These are phyloP conservation scores for Chlamydomonas reinhardtii DNA, from an alignment of 163 green algal species.

Conservation along the genomic window DNA sequence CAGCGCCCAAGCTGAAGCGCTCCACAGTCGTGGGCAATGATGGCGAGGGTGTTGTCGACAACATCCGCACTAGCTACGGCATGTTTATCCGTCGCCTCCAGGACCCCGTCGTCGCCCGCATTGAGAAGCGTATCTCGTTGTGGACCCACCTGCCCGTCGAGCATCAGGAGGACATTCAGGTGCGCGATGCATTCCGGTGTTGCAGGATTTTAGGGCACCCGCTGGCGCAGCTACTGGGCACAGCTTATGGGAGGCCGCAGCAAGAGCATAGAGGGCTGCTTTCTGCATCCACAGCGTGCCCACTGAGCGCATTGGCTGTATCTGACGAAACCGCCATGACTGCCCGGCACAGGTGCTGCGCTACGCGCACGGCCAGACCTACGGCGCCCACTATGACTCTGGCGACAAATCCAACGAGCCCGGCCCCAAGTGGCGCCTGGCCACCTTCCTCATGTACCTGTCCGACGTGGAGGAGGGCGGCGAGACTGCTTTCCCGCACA, in stretches of 20 bases:
- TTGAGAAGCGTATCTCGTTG: conserved; percentile 60
- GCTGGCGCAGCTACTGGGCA: too few relatives aligned
- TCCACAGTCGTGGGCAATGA: conserved; percentile 62
- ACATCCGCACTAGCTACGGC: conserved; percentile 72
- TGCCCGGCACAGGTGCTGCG: conserved; percentile 64
- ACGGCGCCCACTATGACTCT: conserved; percentile 81
- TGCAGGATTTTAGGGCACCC: too few relatives aligned
- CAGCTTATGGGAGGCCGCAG: too few relatives aligned
- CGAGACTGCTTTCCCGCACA: conserved; percentile 86
- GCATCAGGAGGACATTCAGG: conserved; percentile 69
- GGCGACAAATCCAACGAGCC: conserved; percentile 67
- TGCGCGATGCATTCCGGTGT: not conserved
- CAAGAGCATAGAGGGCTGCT: too few relatives aligned
- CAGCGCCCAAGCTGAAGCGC: conserved; percentile 63
- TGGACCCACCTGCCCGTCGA: conserved; percentile 64
- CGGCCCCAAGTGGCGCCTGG: conserved; percentile 67
- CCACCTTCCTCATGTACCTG: conserved; percentile 84
- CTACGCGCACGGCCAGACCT: conserved; percentile 62
- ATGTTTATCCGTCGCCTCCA: conserved; percentile 66
- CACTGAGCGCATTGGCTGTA: too few relatives aligned
- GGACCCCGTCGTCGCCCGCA: conserved; percentile 58
- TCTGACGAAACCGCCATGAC: too few relatives aligned
- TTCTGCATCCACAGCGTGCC: too few relatives aligned
- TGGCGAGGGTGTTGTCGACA: conserved; percentile 58
- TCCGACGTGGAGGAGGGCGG: conserved; percentile 77